phyloP scores from a whole-genome alignment of 148 eudicot genomes.

The Diospyros kaki region DNA sequence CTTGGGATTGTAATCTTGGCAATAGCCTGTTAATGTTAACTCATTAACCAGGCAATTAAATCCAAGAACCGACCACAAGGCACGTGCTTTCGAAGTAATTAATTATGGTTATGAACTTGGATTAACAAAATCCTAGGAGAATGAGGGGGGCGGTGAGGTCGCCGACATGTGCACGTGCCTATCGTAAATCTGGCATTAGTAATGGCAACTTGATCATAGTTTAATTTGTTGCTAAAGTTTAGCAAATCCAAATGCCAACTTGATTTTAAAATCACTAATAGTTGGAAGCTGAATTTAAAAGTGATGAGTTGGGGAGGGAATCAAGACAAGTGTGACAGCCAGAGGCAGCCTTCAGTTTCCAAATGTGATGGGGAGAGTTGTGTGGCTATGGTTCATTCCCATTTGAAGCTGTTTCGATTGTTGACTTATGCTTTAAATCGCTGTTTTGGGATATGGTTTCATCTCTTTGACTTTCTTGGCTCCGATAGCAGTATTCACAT shows the following conservation, averaged over 20 bases:
- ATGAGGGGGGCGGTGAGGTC: not conserved
- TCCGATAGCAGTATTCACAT: not conserved
- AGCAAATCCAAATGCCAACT: not conserved
- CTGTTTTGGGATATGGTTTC: too few relatives aligned
- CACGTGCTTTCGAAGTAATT: not conserved
- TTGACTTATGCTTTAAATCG: too few relatives aligned
- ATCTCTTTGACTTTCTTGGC: not conserved
- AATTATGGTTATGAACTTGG: not conserved
- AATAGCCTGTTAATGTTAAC: not conserved
- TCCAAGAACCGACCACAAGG: too few relatives aligned
- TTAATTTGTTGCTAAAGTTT: not conserved
- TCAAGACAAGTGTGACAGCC: not conserved
- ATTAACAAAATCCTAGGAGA: not conserved
- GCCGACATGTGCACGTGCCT: constrained; percentile 7
- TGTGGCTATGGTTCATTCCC: too few relatives aligned
- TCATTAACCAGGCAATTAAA: too few relatives aligned
- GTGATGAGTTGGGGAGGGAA: not conserved
- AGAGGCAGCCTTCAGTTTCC: too few relatives aligned
- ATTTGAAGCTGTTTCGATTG: too few relatives aligned
- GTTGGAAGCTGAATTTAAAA: not conserved
- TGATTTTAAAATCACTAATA: not conserved
- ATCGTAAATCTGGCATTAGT: not conserved
- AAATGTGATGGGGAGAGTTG: too few relatives aligned
- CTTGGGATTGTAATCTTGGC: not conserved
- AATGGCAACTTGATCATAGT: not conserved